phyloP scores from a whole-genome alignment of 768 basidiomycete species.

The Polyporus arcularius region DNA sequence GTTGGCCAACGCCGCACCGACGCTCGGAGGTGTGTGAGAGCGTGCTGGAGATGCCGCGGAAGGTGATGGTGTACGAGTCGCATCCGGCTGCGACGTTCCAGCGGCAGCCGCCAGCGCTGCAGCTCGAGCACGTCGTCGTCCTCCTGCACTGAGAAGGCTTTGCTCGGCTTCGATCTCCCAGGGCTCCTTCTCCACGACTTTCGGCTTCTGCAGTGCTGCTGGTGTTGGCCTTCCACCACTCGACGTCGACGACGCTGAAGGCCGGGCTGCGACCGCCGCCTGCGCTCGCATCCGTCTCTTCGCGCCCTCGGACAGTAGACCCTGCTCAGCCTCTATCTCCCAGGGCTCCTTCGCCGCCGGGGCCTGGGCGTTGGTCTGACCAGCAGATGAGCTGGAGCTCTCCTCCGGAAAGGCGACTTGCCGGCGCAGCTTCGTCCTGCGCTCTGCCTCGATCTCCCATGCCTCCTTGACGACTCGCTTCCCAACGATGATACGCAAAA shows the following conservation, averaged over 20 bases:
- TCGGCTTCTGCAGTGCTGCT: slow-evolving; percentile 8
- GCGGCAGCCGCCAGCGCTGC: slow-evolving; percentile 19
- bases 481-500: slow-evolving; percentile 61
- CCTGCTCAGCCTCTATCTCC: slow-evolving; percentile 80
- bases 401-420: slow-evolving; percentile 20
- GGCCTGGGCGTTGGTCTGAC: slow-evolving; percentile 13
- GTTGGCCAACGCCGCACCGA: slow-evolving; percentile 44
- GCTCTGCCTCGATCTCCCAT: slow-evolving; percentile 80
- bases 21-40: slow-evolving; percentile 23
- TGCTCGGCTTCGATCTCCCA: slow-evolving; percentile 35
- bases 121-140: slow-evolving; percentile 26
- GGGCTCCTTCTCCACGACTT: slow-evolving; percentile 21
- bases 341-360: slow-evolving; percentile 66
- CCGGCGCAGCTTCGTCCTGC: slow-evolving; percentile 45
- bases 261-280: slow-evolving; percentile 31
- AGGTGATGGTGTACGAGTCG: not conserved
- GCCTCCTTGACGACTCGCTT: slow-evolving; percentile 71
- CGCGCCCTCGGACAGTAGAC: slow-evolving; percentile 73
- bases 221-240: slow-evolving; percentile 1
- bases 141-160: slow-evolving; percentile 29
- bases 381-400: not conserved
- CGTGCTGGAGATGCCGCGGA: not conserved
- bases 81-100: not conserved
- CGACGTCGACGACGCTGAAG: slow-evolving; percentile 24
- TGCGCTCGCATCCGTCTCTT: slow-evolving; percentile 62